Percentiles rank a stretch among this genome's conserved stretches.
Evolutionary conservation across 352 stramenopile species (phyloP).

Genomic region (Pythium graminicola): DNA sequence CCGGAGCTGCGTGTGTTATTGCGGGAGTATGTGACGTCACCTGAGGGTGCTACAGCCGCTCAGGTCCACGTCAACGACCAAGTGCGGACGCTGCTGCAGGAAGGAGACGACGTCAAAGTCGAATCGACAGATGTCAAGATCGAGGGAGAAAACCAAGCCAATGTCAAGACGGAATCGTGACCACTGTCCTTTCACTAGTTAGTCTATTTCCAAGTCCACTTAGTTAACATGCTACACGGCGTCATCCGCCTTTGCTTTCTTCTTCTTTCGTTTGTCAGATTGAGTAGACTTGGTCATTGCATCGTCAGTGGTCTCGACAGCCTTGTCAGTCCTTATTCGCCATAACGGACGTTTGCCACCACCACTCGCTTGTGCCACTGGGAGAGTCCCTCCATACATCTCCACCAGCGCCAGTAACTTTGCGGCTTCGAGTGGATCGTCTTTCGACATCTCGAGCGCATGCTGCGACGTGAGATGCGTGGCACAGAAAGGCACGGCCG

Average conservation of each 20-base stretch:
- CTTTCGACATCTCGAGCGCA: slow-evolving; percentile 46
- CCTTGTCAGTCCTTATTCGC: too few species aligned
- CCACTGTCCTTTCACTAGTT: too few species aligned
- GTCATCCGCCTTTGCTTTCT: not conserved
- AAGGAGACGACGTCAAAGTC: not conserved
- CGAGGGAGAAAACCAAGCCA: not conserved
- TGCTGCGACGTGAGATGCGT: slow-evolving; percentile 61
- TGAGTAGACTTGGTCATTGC: not conserved
- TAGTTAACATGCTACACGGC: not conserved
- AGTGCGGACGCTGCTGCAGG: slow-evolving; percentile 11
- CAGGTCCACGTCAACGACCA: slow-evolving; percentile 16
- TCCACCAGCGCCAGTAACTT: slow-evolving; percentile 49
- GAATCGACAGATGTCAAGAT: not conserved
- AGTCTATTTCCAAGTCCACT: too few species aligned
- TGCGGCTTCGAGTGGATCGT: slow-evolving; percentile 53
- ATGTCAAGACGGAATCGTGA: not conserved
- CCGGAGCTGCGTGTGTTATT: slow-evolving; percentile 46
- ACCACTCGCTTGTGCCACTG: not conserved
- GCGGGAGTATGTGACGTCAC: slow-evolving; percentile 28
- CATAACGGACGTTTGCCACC: not conserved
- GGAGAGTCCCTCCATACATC: slow-evolving; percentile 18
- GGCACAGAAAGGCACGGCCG: slow-evolving; percentile 34
- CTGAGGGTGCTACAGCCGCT: slow-evolving; percentile 2
- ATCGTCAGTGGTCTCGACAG: not conserved
- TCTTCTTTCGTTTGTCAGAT: not conserved